A percentile compares a stretch with the other conserved stretches of the same genome.
phyloP scores from a whole-genome alignment of 257 asterid species.

The Gardenia jasminoides region DNA sequence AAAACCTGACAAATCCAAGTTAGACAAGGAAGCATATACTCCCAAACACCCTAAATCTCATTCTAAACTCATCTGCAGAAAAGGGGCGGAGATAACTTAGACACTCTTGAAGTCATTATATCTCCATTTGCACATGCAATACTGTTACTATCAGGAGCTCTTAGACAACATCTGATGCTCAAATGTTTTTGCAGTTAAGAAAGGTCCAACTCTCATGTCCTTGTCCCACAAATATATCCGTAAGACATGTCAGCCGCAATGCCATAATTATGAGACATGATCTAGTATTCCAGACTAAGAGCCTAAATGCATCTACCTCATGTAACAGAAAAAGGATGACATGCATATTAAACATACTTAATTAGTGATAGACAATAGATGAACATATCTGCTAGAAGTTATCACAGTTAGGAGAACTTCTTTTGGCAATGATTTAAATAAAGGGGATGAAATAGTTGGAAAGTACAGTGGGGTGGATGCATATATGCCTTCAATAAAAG shows the following conservation, averaged over 20 bases:
- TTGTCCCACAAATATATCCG: neutral
- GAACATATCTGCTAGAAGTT: no score
- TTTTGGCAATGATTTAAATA: no score
- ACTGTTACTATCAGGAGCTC: neutral
- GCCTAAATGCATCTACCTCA: neutral
- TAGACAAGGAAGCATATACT: neutral
- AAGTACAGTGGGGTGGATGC: neutral
- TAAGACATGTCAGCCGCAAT: neutral
- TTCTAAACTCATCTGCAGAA: neutral
- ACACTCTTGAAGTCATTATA: neutral
- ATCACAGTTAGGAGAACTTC: no score
- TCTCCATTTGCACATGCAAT: neutral
- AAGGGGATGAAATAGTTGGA: no score
- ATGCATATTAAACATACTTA: no score
- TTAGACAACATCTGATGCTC: neutral
- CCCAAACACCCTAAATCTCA: neutral
- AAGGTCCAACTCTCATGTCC: neutral
- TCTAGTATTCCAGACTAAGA: neutral
- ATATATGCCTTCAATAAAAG: neutral
- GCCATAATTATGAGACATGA: neutral
- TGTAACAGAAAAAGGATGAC: no score
- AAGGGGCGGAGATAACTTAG: no score
- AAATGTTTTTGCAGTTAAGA: neutral
- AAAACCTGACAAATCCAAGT: neutral
- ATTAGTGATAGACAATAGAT: no score